Percentiles rank a stretch among this genome's conserved stretches.
phyloP scores from a whole-genome alignment of 2,329 filamentous ascomycete species.

The Colletotrichum cereale region DNA sequence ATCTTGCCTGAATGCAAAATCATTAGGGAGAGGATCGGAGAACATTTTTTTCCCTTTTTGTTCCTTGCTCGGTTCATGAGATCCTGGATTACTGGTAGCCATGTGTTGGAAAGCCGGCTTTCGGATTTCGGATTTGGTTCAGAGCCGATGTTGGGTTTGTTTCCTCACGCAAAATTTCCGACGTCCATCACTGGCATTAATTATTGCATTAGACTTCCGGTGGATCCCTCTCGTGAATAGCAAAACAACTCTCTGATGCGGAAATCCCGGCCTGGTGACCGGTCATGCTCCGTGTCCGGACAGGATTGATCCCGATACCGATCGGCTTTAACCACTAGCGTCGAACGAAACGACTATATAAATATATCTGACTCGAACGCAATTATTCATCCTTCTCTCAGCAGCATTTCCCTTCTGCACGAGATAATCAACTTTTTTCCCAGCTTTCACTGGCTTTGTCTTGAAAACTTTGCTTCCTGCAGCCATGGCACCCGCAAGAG shows the following conservation, averaged over 20 bases:
- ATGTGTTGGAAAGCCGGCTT: conserved; percentile 32
- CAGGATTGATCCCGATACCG: not conserved
- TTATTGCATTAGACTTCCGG: not conserved
- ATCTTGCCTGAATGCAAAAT: not conserved
- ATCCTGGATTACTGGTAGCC: not conserved
- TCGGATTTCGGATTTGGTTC: conserved; percentile 26
- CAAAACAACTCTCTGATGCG: not conserved
- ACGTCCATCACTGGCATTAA: not conserved
- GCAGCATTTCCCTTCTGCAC: not conserved
- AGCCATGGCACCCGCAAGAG: conserved; percentile 41
- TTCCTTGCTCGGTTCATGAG: not conserved
- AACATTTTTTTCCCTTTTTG: too few species aligned
- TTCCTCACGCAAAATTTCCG: not conserved
- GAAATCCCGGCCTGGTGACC: not conserved
- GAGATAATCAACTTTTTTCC: not conserved
- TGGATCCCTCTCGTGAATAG: conserved; percentile 4
- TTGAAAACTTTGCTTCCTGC: not conserved
- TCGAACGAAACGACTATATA: not conserved
- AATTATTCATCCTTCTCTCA: not conserved
- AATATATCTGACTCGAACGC: not conserved
- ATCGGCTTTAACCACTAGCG: conserved; percentile 8
- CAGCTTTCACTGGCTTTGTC: not conserved
- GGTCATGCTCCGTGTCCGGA: not conserved
- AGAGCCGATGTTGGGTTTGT: conserved; percentile 19
- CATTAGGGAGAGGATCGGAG: not conserved